These are phyloP conservation scores for Bertia moriformis DNA, from an alignment of 2,329 filamentous ascomycete genomes.

Conservation along the genomic window DNA sequence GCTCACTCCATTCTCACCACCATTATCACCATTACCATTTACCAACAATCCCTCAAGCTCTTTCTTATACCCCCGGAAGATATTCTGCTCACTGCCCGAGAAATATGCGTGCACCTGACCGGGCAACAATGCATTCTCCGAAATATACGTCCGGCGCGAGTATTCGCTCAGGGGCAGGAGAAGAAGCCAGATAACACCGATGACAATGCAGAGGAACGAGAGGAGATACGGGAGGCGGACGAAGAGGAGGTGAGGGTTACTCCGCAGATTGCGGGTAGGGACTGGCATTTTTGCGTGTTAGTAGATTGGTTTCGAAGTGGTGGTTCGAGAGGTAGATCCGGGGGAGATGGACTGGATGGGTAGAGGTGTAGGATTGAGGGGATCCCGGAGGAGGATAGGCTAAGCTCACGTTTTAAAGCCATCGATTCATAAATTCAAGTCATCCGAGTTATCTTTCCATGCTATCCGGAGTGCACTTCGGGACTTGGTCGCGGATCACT, in stretches of 20 bases:
- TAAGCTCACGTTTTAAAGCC: slow-evolving; percentile 1
- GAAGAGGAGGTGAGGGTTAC: slow-evolving; percentile 64
- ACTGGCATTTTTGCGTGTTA: slow-evolving; percentile 12
- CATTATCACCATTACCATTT: background rate
- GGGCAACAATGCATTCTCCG: slow-evolving; percentile 87
- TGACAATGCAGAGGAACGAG: slow-evolving; percentile 67
- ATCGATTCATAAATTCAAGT: background rate
- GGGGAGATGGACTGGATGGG: background rate
- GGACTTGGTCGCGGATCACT: background rate
- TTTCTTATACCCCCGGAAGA: slow-evolving; percentile 78
- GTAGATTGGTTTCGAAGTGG: background rate
- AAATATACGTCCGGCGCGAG: slow-evolving; percentile 86
- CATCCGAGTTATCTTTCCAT: background rate
- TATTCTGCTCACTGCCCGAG: slow-evolving; percentile 84
- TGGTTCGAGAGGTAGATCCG: background rate
- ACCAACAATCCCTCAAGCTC: slow-evolving; percentile 30
- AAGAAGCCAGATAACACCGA: slow-evolving; percentile 80
- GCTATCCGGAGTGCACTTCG: too few species aligned
- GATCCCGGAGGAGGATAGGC: too few species aligned
- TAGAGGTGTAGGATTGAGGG: too few species aligned
- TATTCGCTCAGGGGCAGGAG: slow-evolving; percentile 81
- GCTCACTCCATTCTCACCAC: background rate
- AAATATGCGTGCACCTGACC: slow-evolving; percentile 98
- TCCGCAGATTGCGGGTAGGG: slow-evolving; percentile 55
- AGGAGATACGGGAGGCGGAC: slow-evolving; percentile 65